Base-by-base conservation (phyloP, 495 filamentous ascomycete genomes). In the Tuber melanosporum region DNA sequence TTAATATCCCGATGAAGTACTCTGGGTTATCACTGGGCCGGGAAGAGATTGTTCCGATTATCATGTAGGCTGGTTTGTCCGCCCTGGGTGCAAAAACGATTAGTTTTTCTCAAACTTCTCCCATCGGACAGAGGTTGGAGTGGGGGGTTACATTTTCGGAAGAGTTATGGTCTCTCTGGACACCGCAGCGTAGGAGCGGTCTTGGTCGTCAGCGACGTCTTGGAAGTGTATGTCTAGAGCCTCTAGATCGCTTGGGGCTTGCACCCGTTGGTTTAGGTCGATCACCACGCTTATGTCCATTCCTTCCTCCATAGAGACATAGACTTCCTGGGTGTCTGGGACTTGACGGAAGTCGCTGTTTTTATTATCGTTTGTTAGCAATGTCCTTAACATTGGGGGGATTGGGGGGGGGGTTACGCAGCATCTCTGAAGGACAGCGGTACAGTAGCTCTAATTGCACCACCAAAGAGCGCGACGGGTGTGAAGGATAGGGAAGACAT, bases 281-380 rank as follows among this genome's bases (percentile, higher is more conserved):
- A 97, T 87, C 84, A 96, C 94, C 80, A 97, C 88, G 85, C 87
- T 92, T 42, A 92, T 91, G 81, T 90, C 88, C 83, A 89, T 87
- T 77, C 87, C 88, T 72, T 94, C 93, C 75, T 91, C 89, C 32
- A 84, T 84, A 83, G 93, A 93, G 84, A 99, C 90, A 85, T 90
- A 97, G 80, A 97, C 91, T 87, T 99, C 95, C 86, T 99, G 94
- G 85, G 97, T 90, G 84, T 97, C 92, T 71, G 95, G 95, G 62
- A 99, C 90, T 86, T 95, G 90, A 83, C 95, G 93, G 84, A 97
- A 89, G 73, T 87, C 87, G 85, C 93, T 96, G 77, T 72, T 73
- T 77, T 66, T 8, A n/a, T 36, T 15, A 14, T 7, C 41, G 42
- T 42, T 41, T 10, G 32, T 75, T 73, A 74, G 42, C 14, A 69